These are phyloP conservation scores for Metarhizium anisopliae DNA, from an alignment of 2,329 filamentous ascomycete genomes.

Conservation along the genomic window DNA sequence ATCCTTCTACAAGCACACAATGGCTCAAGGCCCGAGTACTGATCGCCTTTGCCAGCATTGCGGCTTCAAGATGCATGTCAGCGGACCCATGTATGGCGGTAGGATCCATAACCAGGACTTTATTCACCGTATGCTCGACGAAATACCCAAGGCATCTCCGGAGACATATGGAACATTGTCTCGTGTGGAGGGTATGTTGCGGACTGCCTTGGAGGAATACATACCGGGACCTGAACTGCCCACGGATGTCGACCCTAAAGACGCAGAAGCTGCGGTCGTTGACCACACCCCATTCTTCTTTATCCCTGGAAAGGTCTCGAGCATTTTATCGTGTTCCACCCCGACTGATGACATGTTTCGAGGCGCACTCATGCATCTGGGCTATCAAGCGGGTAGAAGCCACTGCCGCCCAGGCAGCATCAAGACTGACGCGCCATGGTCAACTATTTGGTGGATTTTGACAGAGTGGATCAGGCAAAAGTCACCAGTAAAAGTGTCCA, in stretches of 20 bases:
- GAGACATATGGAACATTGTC: slow-evolving; percentile 70
- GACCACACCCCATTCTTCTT: slow-evolving; percentile 85
- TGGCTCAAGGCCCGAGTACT: slow-evolving; percentile 61
- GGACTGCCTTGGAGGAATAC: slow-evolving; percentile 73
- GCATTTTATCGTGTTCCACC: slow-evolving; percentile 68
- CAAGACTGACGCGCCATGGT: slow-evolving; percentile 90
- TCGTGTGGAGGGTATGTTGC: slow-evolving; percentile 85
- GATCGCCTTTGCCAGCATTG: slow-evolving; percentile 71
- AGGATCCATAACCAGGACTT: slow-evolving; percentile 79
- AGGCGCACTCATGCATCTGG: slow-evolving; percentile 71
- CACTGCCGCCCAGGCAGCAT: slow-evolving; percentile 86
- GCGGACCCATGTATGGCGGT: slow-evolving; percentile 91
- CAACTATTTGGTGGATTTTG: slow-evolving; percentile 85
- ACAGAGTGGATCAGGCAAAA: slow-evolving; percentile 82
- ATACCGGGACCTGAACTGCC: slow-evolving; percentile 28
- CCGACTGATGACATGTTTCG: slow-evolving; percentile 72
- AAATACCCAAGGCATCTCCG: slow-evolving; percentile 57
- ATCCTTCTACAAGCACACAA: slow-evolving; percentile 68
- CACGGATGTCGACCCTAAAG: slow-evolving; percentile 29
- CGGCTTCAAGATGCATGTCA: slow-evolving; percentile 75
- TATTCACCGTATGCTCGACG: slow-evolving; percentile 66
- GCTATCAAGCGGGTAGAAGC: slow-evolving; percentile 75
- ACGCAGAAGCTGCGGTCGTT: slow-evolving; percentile 48
- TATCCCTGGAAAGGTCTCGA: slow-evolving; percentile 64
- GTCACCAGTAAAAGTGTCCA: slow-evolving; percentile 64